Conservation (phyloP, 306 rosid genomes). For the Casuarina equisetifolia region DNA sequence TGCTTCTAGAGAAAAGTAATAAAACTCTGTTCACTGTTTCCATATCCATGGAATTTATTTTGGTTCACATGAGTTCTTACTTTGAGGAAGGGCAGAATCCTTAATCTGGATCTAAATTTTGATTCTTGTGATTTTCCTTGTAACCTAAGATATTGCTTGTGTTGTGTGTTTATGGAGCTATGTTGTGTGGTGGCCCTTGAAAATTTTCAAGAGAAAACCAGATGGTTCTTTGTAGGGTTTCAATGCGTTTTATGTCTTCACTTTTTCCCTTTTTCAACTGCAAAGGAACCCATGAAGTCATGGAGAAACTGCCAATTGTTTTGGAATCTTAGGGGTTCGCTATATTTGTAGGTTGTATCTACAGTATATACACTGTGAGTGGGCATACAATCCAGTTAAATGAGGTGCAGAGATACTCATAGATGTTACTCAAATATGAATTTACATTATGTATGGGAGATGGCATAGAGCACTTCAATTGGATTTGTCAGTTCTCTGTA, state of each 20-base stretch:
- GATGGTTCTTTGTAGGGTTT: not conserved
- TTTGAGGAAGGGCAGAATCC: not conserved
- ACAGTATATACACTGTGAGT: slow-evolving; percentile 76
- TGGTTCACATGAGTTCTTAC: not conserved
- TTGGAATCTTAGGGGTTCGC: slow-evolving; percentile 10
- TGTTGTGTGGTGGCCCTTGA: not conserved
- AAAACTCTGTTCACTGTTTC: not conserved
- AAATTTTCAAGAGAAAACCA: not conserved
- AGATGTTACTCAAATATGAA: not conserved
- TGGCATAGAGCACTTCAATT: slow-evolving; percentile 15
- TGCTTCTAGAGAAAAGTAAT: not conserved
- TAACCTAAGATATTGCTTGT: not conserved
- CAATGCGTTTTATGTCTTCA: too few species aligned
- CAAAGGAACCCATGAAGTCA: not conserved
- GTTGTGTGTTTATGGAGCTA: not conserved
- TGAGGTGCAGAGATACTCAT: slow-evolving; percentile 58
- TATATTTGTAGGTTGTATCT: slow-evolving; percentile 76
- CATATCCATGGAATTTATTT: not conserved
- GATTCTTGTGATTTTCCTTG: not conserved
- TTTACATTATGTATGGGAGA: slow-evolving; percentile 3
- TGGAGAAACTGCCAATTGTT: not conserved
- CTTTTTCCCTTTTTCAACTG: not conserved
- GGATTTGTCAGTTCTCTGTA: slow-evolving; percentile 83
- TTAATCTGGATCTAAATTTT: too few species aligned
- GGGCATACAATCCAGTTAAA: slow-evolving; percentile 91